Percentiles rank a stretch among this genome's conserved stretches.
Evolutionary conservation across 2,329 filamentous ascomycete genomes (phyloP).

Genomic region (Colletotrichum cordylinicola): DNA sequence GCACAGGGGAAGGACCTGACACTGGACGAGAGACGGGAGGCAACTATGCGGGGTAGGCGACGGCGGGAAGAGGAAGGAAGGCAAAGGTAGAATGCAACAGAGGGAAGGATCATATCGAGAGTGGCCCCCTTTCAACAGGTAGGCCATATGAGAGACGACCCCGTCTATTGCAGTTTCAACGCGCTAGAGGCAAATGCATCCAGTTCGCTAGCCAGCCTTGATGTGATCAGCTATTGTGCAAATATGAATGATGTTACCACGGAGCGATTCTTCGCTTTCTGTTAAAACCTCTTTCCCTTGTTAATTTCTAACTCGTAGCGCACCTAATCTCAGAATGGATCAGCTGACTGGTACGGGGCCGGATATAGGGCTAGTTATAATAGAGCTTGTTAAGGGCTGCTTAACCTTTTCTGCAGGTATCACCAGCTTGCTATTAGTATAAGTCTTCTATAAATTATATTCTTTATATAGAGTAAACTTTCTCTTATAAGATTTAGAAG

Average conservation of each 20-base stretch:
- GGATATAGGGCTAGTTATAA: no score
- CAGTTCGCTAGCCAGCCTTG: not conserved
- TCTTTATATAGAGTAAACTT: no score
- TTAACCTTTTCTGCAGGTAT: no score
- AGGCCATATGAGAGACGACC: no score
- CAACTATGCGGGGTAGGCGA: no score
- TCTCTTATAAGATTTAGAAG: no score
- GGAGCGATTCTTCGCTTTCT: not conserved
- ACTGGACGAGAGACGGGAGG: no score
- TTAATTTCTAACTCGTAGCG: not conserved
- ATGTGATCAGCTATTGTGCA: not conserved
- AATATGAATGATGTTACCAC: no score
- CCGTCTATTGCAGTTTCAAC: not conserved
- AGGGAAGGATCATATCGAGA: not conserved
- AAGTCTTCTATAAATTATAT: no score
- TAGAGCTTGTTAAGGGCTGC: no score
- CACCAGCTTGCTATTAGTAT: not conserved
- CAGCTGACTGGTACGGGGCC: not conserved
- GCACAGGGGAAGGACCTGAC: not conserved
- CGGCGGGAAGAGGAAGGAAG: not conserved
- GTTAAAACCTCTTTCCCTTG: accelerated
- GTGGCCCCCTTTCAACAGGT: not conserved
- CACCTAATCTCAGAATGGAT: not conserved
- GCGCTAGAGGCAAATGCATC: no score
- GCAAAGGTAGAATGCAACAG: not conserved